A percentile compares a stretch with the other conserved stretches of the same genome.
These are phyloP conservation scores for Trametes cingulata DNA, from an alignment of 768 basidiomycete genomes.

Conservation along the genomic window DNA sequence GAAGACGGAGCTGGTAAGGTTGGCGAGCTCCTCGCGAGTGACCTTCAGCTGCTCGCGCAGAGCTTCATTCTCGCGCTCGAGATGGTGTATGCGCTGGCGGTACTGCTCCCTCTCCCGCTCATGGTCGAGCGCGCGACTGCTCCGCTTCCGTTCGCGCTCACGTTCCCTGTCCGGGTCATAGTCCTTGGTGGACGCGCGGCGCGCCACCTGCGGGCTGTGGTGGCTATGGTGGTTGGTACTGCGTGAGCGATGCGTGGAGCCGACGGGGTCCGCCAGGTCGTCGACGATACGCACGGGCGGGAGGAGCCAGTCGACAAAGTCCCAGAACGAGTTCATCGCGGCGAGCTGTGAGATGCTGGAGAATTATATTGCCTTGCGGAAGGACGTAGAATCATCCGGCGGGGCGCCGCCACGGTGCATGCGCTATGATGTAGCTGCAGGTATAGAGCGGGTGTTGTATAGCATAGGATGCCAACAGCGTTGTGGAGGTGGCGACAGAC, in stretches of 20 bases:
- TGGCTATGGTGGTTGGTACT: slow-evolving; percentile 11
- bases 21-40: slow-evolving; percentile 19
- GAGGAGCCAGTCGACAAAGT: slow-evolving; percentile 33
- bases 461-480: slow-evolving; percentile 10
- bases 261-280: slow-evolving; percentile 30
- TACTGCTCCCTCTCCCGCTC: slow-evolving; percentile 24
- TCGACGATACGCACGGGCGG: slow-evolving; percentile 33
- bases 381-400: slow-evolving; percentile 17
- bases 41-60: slow-evolving; percentile 26
- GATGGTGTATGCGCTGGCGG: slow-evolving; percentile 23
- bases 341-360: neutral
- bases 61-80: slow-evolving; percentile 30
- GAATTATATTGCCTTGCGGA: neutral
- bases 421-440: slow-evolving; percentile 15
- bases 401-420: slow-evolving; percentile 19
- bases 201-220: slow-evolving; percentile 9
- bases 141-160: slow-evolving; percentile 18
- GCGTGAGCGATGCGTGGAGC: slow-evolving; percentile 19
- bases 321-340: slow-evolving; percentile 33
- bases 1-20: slow-evolving; percentile 20
- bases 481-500: neutral
- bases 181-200: slow-evolving; percentile 12
- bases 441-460: neutral
- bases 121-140: slow-evolving; percentile 8
- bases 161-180: slow-evolving; percentile 21